phyloP scores from a whole-genome alignment of 2,329 filamentous ascomycete genomes.

The Zarea fungicola region DNA sequence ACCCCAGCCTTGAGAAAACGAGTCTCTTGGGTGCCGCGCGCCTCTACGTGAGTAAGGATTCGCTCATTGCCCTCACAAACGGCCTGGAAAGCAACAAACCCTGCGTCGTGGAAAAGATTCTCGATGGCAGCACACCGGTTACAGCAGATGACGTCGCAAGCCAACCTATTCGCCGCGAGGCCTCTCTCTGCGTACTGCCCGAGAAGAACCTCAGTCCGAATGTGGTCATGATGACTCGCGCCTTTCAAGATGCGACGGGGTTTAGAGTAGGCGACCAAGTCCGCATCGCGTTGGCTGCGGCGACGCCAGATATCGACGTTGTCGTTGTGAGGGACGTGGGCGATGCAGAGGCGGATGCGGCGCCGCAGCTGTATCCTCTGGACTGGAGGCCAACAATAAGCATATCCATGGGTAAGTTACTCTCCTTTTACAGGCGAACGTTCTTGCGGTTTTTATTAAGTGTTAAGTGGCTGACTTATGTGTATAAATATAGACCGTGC shows the following conservation, averaged over 20 bases:
- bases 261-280: conserved; percentile 66
- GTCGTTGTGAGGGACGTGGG: conserved; percentile 58
- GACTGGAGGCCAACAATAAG: conserved; percentile 34
- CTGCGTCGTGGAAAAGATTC: conserved; percentile 35
- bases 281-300: conserved; percentile 52
- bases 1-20: conserved; percentile 36
- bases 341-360: conserved; percentile 26
- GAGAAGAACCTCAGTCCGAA: conserved; percentile 61
- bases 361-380: conserved; percentile 22
- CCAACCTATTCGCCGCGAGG: conserved; percentile 33
- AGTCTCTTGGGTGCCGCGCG: conserved; percentile 39
- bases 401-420: conserved; percentile 28
- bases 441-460: not conserved
- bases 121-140: conserved; percentile 14
- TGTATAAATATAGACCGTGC: conserved; percentile 43
- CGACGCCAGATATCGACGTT: conserved; percentile 49
- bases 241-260: conserved; percentile 65
- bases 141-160: conserved; percentile 4
- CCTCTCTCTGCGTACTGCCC: conserved; percentile 45
- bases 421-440: not conserved
- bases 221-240: conserved; percentile 66
- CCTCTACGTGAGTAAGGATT: conserved; percentile 44
- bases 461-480: too few relatives aligned
- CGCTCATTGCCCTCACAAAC: conserved; percentile 39
- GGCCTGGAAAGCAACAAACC: conserved; percentile 37